A percentile compares a stretch with the other conserved stretches of the same genome.
Conservation (phyloP, 2,329 filamentous ascomycete genomes). For the Trichoderma koningiopsis region DNA sequence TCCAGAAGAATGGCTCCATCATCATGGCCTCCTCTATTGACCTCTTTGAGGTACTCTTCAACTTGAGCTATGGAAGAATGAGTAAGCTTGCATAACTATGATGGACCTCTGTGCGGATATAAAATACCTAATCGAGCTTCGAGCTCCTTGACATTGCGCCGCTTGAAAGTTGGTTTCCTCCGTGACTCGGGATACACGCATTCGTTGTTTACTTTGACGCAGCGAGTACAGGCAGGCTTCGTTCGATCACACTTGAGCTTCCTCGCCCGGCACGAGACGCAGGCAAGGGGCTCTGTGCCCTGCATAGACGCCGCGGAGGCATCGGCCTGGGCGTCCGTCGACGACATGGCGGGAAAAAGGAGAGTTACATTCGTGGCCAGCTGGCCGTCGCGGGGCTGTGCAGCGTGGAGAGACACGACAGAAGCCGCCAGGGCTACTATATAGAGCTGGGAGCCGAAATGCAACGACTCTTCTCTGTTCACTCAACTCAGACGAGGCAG, state of each 20-base stretch:
- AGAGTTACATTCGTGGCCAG: not conserved
- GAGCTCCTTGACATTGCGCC: constrained; percentile 86
- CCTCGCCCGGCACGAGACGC: constrained; percentile 77
- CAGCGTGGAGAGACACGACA: not conserved
- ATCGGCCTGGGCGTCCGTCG: constrained; percentile 19
- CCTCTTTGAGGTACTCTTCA: constrained; percentile 74
- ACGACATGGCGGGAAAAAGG: constrained; percentile 14
- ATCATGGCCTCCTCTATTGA: constrained; percentile 46
- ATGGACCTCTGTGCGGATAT: constrained; percentile 1
- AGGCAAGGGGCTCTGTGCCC: constrained; percentile 63
- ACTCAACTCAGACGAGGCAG: not conserved
- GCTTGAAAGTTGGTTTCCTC: constrained; percentile 84
- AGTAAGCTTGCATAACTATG: constrained; percentile 1
- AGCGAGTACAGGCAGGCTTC: constrained; percentile 79
- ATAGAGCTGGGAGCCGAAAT: not conserved
- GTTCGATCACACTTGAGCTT: constrained; percentile 86
- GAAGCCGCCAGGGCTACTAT: constrained; percentile 15
- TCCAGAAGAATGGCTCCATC: constrained; percentile 23
- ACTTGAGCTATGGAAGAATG: constrained; percentile 65
- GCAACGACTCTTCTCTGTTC: not conserved
- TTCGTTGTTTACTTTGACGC: constrained; percentile 70
- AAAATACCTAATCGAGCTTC: constrained; percentile 76
- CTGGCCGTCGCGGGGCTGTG: not conserved
- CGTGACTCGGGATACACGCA: constrained; percentile 89
- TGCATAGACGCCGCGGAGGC: constrained; percentile 10